phyloP scores from a whole-genome alignment of 2,329 filamentous ascomycete species.

The Colletotrichum cuscutae region DNA sequence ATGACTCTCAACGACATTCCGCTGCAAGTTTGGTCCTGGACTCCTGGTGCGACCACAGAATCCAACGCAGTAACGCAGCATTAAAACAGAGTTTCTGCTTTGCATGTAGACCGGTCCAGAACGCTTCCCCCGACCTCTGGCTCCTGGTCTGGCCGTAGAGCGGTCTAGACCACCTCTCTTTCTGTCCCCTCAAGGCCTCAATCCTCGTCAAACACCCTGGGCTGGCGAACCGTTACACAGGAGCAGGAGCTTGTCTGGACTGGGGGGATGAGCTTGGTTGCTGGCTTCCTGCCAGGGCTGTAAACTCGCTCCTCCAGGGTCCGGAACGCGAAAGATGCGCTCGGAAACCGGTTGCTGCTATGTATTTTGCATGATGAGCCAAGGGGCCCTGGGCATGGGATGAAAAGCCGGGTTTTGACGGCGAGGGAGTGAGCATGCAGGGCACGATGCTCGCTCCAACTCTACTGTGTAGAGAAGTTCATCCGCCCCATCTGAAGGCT shows the following conservation, averaged over 20 bases:
- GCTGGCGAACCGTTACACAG: background rate
- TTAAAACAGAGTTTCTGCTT: background rate
- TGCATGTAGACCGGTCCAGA: conserved; percentile 4
- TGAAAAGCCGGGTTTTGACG: background rate
- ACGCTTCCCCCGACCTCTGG: background rate
- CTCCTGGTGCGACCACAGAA: background rate
- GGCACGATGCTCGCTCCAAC: no score
- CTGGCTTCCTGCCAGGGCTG: background rate
- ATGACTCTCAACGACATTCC: background rate
- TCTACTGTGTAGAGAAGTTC: background rate
- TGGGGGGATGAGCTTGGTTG: background rate
- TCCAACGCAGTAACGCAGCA: background rate
- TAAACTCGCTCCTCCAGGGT: background rate
- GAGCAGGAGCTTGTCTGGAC: background rate
- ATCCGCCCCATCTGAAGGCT: background rate
- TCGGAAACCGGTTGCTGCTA: background rate
- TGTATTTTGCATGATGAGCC: background rate
- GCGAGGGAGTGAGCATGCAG: background rate
- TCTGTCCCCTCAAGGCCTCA: no score
- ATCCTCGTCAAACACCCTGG: no score
- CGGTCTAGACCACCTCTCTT: background rate
- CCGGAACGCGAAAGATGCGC: background rate
- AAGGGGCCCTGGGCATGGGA: background rate
- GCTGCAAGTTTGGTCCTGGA: background rate
- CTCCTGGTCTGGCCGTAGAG: background rate